Evolutionary conservation across 139 green algal species (phyloP).

Genomic region (Zygnema cylindricum): DNA sequence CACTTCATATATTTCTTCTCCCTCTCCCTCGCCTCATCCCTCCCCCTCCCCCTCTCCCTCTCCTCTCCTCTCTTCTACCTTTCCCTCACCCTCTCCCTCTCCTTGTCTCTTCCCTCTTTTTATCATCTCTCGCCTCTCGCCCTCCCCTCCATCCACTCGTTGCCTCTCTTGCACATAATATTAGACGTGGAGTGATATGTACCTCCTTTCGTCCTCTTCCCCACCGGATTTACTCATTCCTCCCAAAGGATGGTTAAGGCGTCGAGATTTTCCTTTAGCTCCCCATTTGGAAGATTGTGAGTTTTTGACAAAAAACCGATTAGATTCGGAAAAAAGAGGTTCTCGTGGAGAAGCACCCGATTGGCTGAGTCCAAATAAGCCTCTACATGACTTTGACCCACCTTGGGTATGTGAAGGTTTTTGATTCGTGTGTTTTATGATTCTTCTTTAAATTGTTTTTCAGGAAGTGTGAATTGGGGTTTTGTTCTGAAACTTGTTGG

Average conservation of each 20-base stretch:
- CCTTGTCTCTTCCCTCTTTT: no score
- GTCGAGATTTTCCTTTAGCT: neutral
- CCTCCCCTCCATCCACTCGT: no score
- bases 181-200: constrained; percentile 34
- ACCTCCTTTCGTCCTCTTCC: neutral
- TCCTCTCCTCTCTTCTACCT: no score
- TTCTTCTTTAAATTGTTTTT: neutral
- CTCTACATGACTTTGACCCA: neutral
- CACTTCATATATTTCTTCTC: no score
- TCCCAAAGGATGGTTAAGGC: neutral
- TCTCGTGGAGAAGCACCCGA: neutral
- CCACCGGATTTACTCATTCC: neutral
- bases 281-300: constrained; percentile 23
- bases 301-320: neutral
- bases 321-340: neutral
- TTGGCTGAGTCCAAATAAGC: neutral
- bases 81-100: no score
- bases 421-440: neutral
- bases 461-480: neutral
- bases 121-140: no score
- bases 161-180: no score
- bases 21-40: no score
- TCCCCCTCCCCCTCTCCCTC: no score
- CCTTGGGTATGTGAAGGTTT: constrained; percentile 15
- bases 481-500: neutral